These are phyloP conservation scores for Suillus weaverae DNA, from an alignment of 768 basidiomycete species.

Conservation along the genomic window DNA sequence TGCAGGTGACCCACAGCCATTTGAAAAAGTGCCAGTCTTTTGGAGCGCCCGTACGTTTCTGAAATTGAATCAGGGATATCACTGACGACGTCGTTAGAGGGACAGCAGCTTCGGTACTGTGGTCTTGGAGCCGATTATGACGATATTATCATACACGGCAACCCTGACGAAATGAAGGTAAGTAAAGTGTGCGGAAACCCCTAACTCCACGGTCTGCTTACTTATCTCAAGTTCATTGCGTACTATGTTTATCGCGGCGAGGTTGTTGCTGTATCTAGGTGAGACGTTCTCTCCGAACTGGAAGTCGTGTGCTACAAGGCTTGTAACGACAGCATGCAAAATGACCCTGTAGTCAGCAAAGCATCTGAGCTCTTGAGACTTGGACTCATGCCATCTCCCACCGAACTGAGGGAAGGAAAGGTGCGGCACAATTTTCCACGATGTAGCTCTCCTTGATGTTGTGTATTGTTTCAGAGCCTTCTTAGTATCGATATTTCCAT, in stretches of 20 bases:
- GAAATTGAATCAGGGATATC: not conserved
- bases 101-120: slow-evolving; percentile 84
- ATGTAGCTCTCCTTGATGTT: not conserved
- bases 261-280: slow-evolving; percentile 70
- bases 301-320: not conserved
- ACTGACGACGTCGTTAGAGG: slow-evolving; percentile 48
- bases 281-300: slow-evolving; percentile 12
- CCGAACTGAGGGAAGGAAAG: slow-evolving; percentile 75
- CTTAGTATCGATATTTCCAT: slow-evolving; percentile 32
- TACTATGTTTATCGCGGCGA: slow-evolving; percentile 70
- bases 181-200: slow-evolving; percentile 7
- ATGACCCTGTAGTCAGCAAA: slow-evolving; percentile 78
- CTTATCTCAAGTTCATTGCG: slow-evolving; percentile 61
- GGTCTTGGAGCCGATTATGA: slow-evolving; percentile 73
- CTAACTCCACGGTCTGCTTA: not conserved
- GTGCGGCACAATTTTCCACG: slow-evolving; percentile 36
- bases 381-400: slow-evolving; percentile 75
- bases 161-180: slow-evolving; percentile 77
- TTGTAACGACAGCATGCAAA: slow-evolving; percentile 59
- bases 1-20: slow-evolving; percentile 60
- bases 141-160: slow-evolving; percentile 76
- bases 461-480: slow-evolving; percentile 21
- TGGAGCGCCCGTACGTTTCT: slow-evolving; percentile 80
- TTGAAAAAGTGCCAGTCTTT: slow-evolving; percentile 80
- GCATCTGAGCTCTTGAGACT: slow-evolving; percentile 77